phyloP scores from a whole-genome alignment of 1,139 yeast species.

The Blastobotrys capitulatus region DNA sequence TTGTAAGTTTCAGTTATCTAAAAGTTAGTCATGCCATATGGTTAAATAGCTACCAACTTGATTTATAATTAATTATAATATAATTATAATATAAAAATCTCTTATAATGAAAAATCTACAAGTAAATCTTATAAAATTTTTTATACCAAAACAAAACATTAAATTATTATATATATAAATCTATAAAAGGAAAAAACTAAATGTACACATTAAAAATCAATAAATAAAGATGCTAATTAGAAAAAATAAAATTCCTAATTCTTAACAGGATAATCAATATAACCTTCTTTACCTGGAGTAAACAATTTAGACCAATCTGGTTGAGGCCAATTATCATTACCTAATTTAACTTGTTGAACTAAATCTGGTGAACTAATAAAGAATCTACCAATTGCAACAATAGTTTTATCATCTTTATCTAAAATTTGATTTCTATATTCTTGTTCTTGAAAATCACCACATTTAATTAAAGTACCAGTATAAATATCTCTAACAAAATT shows the following conservation, averaged over 20 bases:
- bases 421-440: background rate
- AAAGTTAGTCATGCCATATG: too few species aligned
- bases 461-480: conserved; percentile 41
- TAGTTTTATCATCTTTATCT: conserved; percentile 33
- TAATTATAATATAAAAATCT: too few species aligned
- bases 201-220: too few species aligned
- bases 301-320: background rate
- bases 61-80: too few species aligned
- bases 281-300: conserved; percentile 26
- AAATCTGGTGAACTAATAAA: conserved; percentile 48
- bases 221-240: too few species aligned
- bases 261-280: conserved; percentile 28
- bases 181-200: too few species aligned
- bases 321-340: background rate
- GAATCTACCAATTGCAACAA: conserved; percentile 43
- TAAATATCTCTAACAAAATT: conserved; percentile 29
- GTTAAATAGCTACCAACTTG: too few species aligned
- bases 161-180: too few species aligned
- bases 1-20: too few species aligned
- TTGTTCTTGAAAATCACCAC: conserved; percentile 30
- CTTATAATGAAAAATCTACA: too few species aligned
- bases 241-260: background rate
- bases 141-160: too few species aligned
- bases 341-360: conserved; percentile 32
- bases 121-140: too few species aligned